A percentile compares a stretch with the other conserved stretches of the same genome.
phyloP scores from a whole-genome alignment of 768 basidiomycete species.

The Coprinopsis strossmayeri region DNA sequence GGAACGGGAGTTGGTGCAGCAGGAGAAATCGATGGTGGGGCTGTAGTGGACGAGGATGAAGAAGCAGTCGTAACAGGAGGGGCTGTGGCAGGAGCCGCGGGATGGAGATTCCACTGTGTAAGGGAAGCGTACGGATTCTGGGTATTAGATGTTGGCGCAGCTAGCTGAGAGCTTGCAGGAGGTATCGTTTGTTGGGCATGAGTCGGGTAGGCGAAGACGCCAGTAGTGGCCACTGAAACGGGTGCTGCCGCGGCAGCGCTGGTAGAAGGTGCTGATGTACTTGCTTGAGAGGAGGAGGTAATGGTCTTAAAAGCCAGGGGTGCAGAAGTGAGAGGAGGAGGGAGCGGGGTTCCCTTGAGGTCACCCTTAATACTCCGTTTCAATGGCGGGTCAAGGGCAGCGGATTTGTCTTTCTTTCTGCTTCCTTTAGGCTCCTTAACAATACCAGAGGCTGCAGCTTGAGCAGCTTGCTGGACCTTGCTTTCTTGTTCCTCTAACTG shows the following conservation, averaged over 20 bases:
- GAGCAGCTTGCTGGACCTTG: conserved; percentile 35
- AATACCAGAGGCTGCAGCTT: conserved; percentile 25
- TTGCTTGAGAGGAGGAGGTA: conserved; percentile 13
- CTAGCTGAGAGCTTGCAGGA: conserved; percentile 18
- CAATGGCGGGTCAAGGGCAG: conserved; percentile 53
- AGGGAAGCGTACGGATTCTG: conserved; percentile 35
- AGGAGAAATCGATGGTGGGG: conserved; percentile 15
- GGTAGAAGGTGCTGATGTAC: no score
- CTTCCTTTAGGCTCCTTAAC: conserved; percentile 30
- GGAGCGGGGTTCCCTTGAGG: conserved; percentile 46
- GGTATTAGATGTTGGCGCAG: conserved; percentile 20
- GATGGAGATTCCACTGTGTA: conserved; percentile 30
- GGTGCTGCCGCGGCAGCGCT: conserved; percentile 15
- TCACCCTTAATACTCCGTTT: conserved; percentile 69
- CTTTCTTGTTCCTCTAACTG: conserved; percentile 66
- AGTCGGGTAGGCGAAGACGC: conserved; percentile 35
- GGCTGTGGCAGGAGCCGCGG: conserved; percentile 16
- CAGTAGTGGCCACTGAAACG: conserved; percentile 27
- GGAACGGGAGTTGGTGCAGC: conserved; percentile 14
- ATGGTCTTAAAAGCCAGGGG: conserved; percentile 48
- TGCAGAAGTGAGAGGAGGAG: conserved; percentile 63
- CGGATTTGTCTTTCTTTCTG: conserved; percentile 57
- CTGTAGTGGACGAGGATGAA: conserved; percentile 17
- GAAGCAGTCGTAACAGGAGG: conserved; percentile 20
- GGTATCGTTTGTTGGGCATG: conserved; percentile 22